A percentile compares a stretch with the other conserved stretches of the same genome.
phyloP scores from a whole-genome alignment of 1,284 basidiomycete genomes.

The Bondarzewia mesenterica region DNA sequence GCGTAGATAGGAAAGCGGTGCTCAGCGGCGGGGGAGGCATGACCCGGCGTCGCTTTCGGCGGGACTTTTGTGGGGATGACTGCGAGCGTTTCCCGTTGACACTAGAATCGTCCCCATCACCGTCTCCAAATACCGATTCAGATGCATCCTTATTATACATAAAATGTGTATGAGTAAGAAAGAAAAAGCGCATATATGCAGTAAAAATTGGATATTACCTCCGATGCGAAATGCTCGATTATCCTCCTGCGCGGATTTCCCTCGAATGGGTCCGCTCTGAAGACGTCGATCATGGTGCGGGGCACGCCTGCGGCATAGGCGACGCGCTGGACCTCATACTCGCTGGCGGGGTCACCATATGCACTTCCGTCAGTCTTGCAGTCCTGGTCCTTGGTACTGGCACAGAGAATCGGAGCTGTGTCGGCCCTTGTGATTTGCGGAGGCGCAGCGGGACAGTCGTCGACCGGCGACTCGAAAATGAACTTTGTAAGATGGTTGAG shows the following conservation, averaged over 20 bases:
- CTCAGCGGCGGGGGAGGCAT: neutral
- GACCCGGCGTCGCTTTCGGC: neutral
- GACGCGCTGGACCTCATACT: slow-evolving; percentile 1
- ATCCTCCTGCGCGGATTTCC: too few species aligned
- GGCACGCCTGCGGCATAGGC: slow-evolving; percentile 12
- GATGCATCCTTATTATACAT: too few species aligned
- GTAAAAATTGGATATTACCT: neutral
- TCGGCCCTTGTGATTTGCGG: neutral
- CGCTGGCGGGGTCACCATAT: neutral
- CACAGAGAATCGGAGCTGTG: neutral
- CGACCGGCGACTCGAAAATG: neutral
- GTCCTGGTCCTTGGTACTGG: too few species aligned
- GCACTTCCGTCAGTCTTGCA: too few species aligned
- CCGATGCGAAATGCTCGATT: too few species aligned
- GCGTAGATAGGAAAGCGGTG: neutral
- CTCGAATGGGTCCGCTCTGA: slow-evolving; percentile 13
- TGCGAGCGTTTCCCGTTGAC: neutral
- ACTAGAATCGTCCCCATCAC: neutral
- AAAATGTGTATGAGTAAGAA: too few species aligned
- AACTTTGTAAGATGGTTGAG: neutral
- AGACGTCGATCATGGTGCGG: slow-evolving; percentile 13
- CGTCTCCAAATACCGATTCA: too few species aligned
- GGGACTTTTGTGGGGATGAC: neutral
- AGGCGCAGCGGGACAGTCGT: neutral
- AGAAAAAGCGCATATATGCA: neutral